phyloP scores from a whole-genome alignment of 768 basidiomycete genomes.

The Tricholomella constricta region DNA sequence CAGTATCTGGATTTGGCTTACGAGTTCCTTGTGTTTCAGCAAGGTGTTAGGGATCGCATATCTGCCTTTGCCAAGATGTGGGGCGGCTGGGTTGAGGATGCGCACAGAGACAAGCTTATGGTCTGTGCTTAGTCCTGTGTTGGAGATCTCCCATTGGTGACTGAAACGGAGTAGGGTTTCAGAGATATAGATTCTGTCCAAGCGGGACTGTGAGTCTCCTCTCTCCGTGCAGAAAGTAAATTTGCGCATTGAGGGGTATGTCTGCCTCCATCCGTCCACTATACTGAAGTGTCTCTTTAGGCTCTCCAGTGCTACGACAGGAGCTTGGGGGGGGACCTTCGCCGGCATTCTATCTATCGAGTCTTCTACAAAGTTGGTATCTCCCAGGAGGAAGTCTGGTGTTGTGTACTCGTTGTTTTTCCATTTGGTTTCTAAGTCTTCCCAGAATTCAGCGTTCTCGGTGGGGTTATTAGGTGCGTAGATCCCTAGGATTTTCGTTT shows the following conservation, averaged over 20 bases:
- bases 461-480: neutral
- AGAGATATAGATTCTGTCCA: conserved; percentile 12
- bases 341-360: conserved; percentile 34
- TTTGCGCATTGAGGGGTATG: neutral
- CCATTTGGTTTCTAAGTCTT: neutral
- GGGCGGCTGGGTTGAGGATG: neutral
- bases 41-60: neutral
- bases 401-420: neutral
- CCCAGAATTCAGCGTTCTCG: neutral
- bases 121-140: conserved; percentile 7
- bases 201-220: neutral
- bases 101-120: conserved; percentile 1
- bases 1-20: neutral
- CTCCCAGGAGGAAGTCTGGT: conserved; percentile 38
- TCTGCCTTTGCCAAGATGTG: neutral
- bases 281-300: neutral
- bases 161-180: neutral
- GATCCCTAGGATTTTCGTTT: neutral
- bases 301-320: neutral
- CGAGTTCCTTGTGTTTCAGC: neutral
- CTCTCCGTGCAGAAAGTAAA: neutral
- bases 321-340: conserved; percentile 10
- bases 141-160: conserved; percentile 8
- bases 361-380: conserved; percentile 45
- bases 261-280: conserved; percentile 3